Evolutionary conservation across 2,329 filamentous ascomycete species (phyloP).

Genomic region (Xylaria sp.): DNA sequence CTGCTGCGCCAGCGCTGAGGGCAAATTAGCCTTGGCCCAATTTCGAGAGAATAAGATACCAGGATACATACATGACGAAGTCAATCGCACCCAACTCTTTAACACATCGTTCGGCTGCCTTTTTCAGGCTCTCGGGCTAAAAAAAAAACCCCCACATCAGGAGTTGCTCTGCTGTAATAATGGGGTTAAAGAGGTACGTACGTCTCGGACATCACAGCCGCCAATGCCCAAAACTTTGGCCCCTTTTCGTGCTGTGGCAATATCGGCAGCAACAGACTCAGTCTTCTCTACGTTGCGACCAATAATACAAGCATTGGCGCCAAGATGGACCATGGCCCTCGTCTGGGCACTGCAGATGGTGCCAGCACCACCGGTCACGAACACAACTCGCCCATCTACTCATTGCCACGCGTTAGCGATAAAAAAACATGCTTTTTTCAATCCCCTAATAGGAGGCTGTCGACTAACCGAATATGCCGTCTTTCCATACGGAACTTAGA

Average conservation of each 20-base stretch:
- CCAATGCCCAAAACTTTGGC: constrained; percentile 90
- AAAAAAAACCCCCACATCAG: constrained; percentile 10
- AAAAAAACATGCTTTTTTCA: not conserved
- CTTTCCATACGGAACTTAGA: constrained; percentile 83
- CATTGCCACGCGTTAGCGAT: constrained; percentile 19
- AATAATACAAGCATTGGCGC: constrained; percentile 92
- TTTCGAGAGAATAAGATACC: not conserved
- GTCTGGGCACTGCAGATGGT: constrained; percentile 96
- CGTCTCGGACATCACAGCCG: constrained; percentile 78
- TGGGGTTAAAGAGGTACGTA: constrained; percentile 50
- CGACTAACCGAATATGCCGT: constrained; percentile 82
- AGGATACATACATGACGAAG: constrained; percentile 87
- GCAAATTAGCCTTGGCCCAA: constrained; percentile 16
- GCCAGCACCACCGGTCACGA: constrained; percentile 94
- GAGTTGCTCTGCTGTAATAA: constrained; percentile 14
- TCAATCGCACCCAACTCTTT: constrained; percentile 89
- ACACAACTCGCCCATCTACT: constrained; percentile 84
- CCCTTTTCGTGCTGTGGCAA: constrained; percentile 80
- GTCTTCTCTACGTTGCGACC: constrained; percentile 92
- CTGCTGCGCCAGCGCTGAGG: constrained; percentile 85
- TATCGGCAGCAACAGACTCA: constrained; percentile 79
- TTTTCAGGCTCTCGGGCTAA: constrained; percentile 71
- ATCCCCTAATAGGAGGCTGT: not conserved
- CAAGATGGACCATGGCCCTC: constrained; percentile 87
- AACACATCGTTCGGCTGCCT: constrained; percentile 81